phyloP scores from a whole-genome alignment of 768 basidiomycete genomes.

The Tephrocybe sp. region DNA sequence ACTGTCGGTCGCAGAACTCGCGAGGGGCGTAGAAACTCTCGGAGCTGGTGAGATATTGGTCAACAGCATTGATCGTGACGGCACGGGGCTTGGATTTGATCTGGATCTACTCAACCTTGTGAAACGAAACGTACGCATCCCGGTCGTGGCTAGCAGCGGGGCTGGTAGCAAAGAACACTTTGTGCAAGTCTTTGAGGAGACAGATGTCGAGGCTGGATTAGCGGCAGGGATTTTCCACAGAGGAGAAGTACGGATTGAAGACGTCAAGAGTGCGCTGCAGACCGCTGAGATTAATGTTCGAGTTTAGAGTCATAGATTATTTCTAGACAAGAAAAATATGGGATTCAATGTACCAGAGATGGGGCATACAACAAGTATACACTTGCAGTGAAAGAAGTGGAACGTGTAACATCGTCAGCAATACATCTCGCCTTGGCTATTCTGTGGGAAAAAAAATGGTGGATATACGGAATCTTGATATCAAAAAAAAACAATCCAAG shows the following conservation, averaged over 20 bases:
- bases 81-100: slow-evolving; percentile 91
- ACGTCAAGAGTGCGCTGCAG: slow-evolving; percentile 66
- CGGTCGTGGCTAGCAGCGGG: slow-evolving; percentile 93
- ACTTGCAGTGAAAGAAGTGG: background rate
- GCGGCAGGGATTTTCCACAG: slow-evolving; percentile 98
- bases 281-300: slow-evolving; percentile 49
- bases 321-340: background rate
- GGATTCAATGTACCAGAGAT: slow-evolving; percentile 8
- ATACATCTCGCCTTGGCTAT: slow-evolving; percentile 13
- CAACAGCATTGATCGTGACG: slow-evolving; percentile 96
- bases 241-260: slow-evolving; percentile 76
- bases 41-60: slow-evolving; percentile 95
- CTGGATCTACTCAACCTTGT: slow-evolving; percentile 76
- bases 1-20: slow-evolving; percentile 89
- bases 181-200: slow-evolving; percentile 77
- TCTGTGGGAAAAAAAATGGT: slow-evolving; percentile 7
- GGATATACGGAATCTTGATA: slow-evolving; percentile 15
- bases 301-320: too few relatives aligned
- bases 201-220: slow-evolving; percentile 84
- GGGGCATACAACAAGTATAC: slow-evolving; percentile 10
- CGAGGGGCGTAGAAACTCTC: slow-evolving; percentile 81
- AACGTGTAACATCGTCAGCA: slow-evolving; percentile 7
- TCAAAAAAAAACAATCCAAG: slow-evolving; percentile 20
- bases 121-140: slow-evolving; percentile 74
- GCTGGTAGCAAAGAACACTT: slow-evolving; percentile 86